Evolutionary conservation across 306 rosid species (phyloP).

Genomic region (Malus orientalis): DNA sequence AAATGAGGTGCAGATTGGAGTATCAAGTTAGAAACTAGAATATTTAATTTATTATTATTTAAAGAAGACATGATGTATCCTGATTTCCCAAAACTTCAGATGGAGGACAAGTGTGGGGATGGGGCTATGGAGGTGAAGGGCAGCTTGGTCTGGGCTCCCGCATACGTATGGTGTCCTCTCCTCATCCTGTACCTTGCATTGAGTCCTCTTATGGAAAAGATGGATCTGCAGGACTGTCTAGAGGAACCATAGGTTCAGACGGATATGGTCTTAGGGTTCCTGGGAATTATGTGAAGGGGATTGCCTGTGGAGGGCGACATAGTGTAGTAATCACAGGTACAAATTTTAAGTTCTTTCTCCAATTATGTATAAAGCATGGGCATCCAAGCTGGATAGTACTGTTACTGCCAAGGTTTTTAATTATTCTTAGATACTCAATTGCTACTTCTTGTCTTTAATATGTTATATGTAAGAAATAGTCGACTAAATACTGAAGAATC

Average conservation of each 20-base stretch:
- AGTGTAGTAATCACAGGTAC: conserved; percentile 90
- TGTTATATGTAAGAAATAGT: neutral
- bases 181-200: conserved; percentile 79
- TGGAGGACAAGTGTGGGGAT: conserved; percentile 97
- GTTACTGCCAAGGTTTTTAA: neutral
- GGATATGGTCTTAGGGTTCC: conserved; percentile 55
- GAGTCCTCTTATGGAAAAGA: conserved; percentile 61
- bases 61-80: conserved; percentile 16
- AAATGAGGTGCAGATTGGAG: conserved; percentile 1
- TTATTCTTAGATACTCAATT: neutral
- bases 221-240: conserved; percentile 37
- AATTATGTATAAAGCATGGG: neutral
- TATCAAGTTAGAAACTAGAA: conserved; percentile 8
- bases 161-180: conserved; percentile 91
- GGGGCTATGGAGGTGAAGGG: conserved; percentile 99
- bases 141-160: conserved; percentile 95
- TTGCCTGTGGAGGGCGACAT: conserved; percentile 97
- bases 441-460: neutral
- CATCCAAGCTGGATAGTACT: neutral
- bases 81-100: conserved; percentile 54
- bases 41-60: conserved; percentile 17
- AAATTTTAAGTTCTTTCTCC: neutral
- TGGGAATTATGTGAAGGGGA: conserved; percentile 70
- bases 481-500: neutral
- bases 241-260: conserved; percentile 53